Percentiles rank a stretch among this genome's conserved stretches.
phyloP scores from a whole-genome alignment of 1,284 basidiomycete species.

The Ceratobasidium sp. region DNA sequence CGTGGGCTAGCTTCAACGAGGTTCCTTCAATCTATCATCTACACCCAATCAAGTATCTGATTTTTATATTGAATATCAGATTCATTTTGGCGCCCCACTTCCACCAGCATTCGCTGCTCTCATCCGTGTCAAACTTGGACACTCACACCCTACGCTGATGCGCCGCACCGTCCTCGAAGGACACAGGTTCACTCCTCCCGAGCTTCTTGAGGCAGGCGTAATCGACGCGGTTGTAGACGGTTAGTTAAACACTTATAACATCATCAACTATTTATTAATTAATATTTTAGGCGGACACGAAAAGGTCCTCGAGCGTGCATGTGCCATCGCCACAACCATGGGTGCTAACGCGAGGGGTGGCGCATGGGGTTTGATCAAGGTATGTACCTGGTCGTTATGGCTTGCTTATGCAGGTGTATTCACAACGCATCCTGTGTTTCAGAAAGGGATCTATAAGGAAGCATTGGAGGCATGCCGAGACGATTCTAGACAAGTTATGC shows the following conservation, averaged over 20 bases:
- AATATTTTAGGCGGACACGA: conserved; percentile 62
- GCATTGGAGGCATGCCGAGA: conserved; percentile 57
- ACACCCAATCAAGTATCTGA: no score
- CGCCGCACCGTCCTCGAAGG: conserved; percentile 88
- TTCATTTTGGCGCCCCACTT: conserved; percentile 86
- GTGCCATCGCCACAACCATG: conserved; percentile 59
- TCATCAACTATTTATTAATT: background rate
- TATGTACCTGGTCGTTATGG: conserved; percentile 53
- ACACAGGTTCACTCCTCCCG: conserved; percentile 82
- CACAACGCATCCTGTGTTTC: no score
- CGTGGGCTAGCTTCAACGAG: conserved; percentile 92
- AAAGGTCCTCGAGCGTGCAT: conserved; percentile 67
- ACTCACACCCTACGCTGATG: conserved; percentile 68
- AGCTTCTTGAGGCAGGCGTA: conserved; percentile 77
- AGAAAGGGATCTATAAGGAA: conserved; percentile 63
- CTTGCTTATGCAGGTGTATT: no score
- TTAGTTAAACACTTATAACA: background rate
- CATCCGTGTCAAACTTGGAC: conserved; percentile 72
- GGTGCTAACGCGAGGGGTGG: conserved; percentile 61
- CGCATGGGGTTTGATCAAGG: conserved; percentile 66
- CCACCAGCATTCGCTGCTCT: conserved; percentile 80
- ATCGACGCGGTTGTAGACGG: conserved; percentile 76
- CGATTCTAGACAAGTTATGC: conserved; percentile 53
- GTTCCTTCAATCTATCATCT: no score
- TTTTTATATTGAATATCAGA: conserved; percentile 60